Base-by-base conservation (phyloP, 1,284 basidiomycete genomes). In the Cerrena zonata region DNA sequence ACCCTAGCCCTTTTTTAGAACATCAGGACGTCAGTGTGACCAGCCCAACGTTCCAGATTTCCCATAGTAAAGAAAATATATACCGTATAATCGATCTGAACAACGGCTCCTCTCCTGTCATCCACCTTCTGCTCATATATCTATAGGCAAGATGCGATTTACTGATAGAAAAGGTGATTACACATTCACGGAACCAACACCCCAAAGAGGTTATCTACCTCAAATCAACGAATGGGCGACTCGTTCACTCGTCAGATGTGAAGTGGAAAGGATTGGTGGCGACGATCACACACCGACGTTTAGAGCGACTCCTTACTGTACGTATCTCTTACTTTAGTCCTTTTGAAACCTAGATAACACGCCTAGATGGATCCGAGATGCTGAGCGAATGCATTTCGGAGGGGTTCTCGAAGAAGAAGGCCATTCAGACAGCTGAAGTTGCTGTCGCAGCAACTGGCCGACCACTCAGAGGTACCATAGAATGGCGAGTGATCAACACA, bases 191-290 rank as follows among this genome's bases (percentile, higher is more conserved):
- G 30, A 34, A 34, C 7, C 30, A 7, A 34, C 30, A 5, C 3
- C 7, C 5, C 19, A 24, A 10, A 19, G 41, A 10, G 36, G 23
- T 19, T 42, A 23, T 21, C 18, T 40, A 18, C 25, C 40, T 41
- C 40, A 42, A 24, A 13, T 40, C 4, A 38, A 40, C 25, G 24
- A 48, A 24, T 42, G 37, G 47, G 47, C 40, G 5, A 23, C n/a
- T 22, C 13, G 41, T 19, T 22, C 41, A 5, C 19, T 42, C 3
- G 23, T 42, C 22, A 19, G 15, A 11, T 42, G 19, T 23, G 19
- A 42, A 4, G 41, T 42, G 5, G 21, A 10, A 4, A n/a, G 41
- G 13, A 23, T 22, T 42, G 41, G 41, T 3, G 41, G 41, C 19
- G 19, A 42, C 5, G 41, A 42, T 42, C 41, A 42, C 21, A 5